Conservation (phyloP, 495 filamentous ascomycete species). For the Cercophora sp. region DNA sequence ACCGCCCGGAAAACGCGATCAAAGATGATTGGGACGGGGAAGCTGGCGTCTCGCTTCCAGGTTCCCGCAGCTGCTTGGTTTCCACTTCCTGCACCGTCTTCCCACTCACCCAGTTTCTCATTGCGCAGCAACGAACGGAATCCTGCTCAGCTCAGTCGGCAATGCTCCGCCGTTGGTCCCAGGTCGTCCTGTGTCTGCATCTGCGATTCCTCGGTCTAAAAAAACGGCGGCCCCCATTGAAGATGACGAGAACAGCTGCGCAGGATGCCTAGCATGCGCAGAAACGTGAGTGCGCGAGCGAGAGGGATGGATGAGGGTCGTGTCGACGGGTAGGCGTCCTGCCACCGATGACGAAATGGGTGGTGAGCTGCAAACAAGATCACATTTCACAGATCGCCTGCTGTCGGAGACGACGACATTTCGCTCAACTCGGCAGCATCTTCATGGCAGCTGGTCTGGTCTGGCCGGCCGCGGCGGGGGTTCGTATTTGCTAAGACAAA, state of each 20-base stretch:
- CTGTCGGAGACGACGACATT: no score
- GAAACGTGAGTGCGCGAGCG: background rate
- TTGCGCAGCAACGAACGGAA: background rate
- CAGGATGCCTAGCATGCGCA: slow-evolving; percentile 7
- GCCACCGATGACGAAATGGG: no score
- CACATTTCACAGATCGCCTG: no score
- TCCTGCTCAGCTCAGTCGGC: background rate
- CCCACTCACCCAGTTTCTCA: background rate
- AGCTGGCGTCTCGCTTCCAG: slow-evolving; percentile 9
- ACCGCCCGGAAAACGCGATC: no score
- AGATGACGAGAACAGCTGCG: slow-evolving; percentile 14
- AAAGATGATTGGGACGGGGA: slow-evolving; percentile 9
- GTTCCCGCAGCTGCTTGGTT: background rate
- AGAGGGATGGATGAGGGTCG: background rate
- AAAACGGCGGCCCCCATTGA: no score
- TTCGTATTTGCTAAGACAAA: slow-evolving; percentile 13
- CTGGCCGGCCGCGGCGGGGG: slow-evolving; percentile 3
- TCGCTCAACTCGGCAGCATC: no score
- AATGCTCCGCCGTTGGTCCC: no score
- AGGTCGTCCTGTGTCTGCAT: background rate
- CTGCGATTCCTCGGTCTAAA: no score
- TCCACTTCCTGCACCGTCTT: background rate
- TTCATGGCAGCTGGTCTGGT: no score
- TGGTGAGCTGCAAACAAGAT: no score
- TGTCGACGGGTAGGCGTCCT: no score